A percentile compares a stretch with the other conserved stretches of the same genome.
These are phyloP conservation scores for Phlyctochytrium planicorne DNA, from an alignment of 192 early-diverging fungal genomes.

Conservation along the genomic window DNA sequence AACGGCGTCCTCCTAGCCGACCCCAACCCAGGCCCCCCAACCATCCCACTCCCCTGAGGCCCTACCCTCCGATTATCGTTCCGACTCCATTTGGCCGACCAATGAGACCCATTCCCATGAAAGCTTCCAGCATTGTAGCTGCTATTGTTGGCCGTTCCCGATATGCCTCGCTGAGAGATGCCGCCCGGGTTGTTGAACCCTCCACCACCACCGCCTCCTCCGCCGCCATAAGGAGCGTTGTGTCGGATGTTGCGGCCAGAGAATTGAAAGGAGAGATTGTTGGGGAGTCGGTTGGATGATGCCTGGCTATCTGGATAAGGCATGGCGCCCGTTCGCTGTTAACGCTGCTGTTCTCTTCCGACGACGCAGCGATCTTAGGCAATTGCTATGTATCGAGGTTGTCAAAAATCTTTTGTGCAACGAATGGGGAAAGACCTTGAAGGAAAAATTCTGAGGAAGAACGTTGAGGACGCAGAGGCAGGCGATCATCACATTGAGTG, in stretches of 20 bases:
- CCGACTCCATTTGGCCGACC: background rate
- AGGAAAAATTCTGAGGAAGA: no score
- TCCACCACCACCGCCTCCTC: background rate
- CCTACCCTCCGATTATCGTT: background rate
- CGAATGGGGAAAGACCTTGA: no score
- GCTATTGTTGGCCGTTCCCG: background rate
- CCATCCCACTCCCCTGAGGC: background rate
- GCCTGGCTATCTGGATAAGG: background rate
- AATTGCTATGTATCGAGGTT: no score
- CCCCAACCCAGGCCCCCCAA: background rate
- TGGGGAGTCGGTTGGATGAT: background rate
- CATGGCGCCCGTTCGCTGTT: no score
- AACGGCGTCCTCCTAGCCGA: no score
- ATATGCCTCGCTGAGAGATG: background rate
- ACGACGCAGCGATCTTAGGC: no score
- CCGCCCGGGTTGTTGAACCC: background rate
- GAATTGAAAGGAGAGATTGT: background rate
- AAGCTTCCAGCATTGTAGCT: background rate
- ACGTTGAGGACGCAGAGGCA: no score
- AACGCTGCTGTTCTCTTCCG: no score
- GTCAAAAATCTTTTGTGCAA: no score
- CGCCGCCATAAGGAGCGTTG: background rate
- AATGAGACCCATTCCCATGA: background rate
- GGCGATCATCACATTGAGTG: no score
- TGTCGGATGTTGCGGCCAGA: background rate